Percentiles rank a stretch among this genome's conserved stretches.
Evolutionary conservation across 1,139 yeast genomes (phyloP).

Genomic region (Pichia sp.): DNA sequence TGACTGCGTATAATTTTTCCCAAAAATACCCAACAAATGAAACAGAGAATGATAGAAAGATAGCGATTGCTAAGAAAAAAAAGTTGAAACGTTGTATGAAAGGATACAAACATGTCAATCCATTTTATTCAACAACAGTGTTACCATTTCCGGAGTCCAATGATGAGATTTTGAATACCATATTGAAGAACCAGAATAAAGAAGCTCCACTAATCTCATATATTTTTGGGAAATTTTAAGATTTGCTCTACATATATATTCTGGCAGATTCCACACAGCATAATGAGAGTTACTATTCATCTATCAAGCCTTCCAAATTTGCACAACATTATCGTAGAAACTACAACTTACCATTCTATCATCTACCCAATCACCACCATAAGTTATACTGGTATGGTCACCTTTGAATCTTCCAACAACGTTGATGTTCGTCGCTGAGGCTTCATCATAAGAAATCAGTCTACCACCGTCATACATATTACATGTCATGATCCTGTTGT

Average conservation of each 20-base stretch:
- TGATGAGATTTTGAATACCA: slow-evolving; percentile 21
- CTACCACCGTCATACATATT: slow-evolving; percentile 97
- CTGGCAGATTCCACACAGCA: not conserved
- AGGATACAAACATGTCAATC: slow-evolving; percentile 57
- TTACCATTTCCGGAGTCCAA: slow-evolving; percentile 8
- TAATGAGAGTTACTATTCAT: not conserved
- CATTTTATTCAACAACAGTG: slow-evolving; percentile 18
- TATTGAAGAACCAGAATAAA: slow-evolving; percentile 16
- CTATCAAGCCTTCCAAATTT: slow-evolving; percentile 43
- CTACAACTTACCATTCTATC: slow-evolving; percentile 68
- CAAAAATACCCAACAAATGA: slow-evolving; percentile 18
- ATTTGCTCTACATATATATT: no score
- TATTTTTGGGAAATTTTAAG: slow-evolving; percentile 18
- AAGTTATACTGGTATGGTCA: slow-evolving; percentile 87
- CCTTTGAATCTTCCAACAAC: slow-evolving; percentile 47
- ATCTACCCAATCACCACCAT: slow-evolving; percentile 84
- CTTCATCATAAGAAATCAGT: slow-evolving; percentile 33
- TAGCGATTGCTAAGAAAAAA: slow-evolving; percentile 7
- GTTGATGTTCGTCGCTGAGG: slow-evolving; percentile 29
- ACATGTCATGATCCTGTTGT: slow-evolving; percentile 54
- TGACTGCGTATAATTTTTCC: slow-evolving; percentile 33
- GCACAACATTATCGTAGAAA: slow-evolving; percentile 79
- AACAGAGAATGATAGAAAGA: slow-evolving; percentile 13
- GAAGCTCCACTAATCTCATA: slow-evolving; percentile 16
- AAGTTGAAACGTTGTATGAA: slow-evolving; percentile 40